Conservation (phyloP, 176 grass and related monocot species). For the Chrysopogon serrulatus region DNA sequence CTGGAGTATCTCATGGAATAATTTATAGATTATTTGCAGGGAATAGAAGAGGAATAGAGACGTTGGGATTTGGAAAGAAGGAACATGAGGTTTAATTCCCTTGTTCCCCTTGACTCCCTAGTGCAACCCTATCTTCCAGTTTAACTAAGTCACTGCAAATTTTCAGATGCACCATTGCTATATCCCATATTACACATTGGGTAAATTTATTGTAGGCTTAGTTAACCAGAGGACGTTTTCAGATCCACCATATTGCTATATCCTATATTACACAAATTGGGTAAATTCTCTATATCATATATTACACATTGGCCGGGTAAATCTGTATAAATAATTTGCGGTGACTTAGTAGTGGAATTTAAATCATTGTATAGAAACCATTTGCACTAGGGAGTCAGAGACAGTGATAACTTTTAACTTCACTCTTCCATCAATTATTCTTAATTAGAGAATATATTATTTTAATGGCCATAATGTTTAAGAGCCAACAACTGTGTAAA, state of each 20-base stretch:
- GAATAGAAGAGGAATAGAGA: conserved; percentile 82
- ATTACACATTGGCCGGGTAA: background rate
- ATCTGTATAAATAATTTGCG: background rate
- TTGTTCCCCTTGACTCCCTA: conserved; percentile 54
- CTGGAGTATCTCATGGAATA: conserved; percentile 15
- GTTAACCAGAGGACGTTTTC: background rate
- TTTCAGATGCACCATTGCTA: conserved; percentile 10
- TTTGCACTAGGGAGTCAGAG: background rate
- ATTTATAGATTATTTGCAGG: conserved; percentile 28
- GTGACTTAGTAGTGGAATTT: background rate
- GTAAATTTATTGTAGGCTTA: background rate
- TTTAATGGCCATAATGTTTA: background rate
- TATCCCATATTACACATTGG: background rate
- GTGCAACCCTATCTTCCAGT: conserved; percentile 11
- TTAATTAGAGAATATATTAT: background rate
- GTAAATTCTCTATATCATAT: background rate
- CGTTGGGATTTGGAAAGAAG: conserved; percentile 56
- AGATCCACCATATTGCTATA: conserved; percentile 12
- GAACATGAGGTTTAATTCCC: conserved; percentile 62
- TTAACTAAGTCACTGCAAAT: background rate
- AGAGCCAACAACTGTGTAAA: background rate
- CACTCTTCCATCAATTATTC: background rate
- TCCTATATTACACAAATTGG: background rate
- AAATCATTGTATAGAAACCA: background rate
- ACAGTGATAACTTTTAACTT: background rate